Conservation (phyloP, 2,329 filamentous ascomycete genomes). For the Aspergillus tanneri region DNA sequence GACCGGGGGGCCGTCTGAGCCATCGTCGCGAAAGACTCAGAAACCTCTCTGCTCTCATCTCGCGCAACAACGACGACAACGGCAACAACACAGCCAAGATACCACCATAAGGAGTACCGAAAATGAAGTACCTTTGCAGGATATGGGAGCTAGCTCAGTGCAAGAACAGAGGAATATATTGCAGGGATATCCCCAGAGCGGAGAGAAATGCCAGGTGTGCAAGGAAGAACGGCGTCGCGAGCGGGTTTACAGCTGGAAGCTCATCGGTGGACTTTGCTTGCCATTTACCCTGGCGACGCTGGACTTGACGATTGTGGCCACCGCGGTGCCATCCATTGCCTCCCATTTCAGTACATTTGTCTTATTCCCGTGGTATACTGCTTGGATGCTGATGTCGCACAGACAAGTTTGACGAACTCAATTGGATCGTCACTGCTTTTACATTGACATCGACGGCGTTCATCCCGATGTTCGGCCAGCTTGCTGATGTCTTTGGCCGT, state of each 20-base stretch:
- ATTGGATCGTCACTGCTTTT: constrained; percentile 69
- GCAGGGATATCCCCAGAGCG: not conserved
- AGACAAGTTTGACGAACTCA: constrained; percentile 59
- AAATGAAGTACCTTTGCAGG: not conserved
- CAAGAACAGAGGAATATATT: not conserved
- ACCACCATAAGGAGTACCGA: not conserved
- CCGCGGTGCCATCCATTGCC: constrained; percentile 62
- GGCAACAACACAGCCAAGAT: not conserved
- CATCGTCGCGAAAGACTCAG: not conserved
- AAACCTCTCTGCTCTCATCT: not conserved
- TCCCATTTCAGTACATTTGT: constrained; percentile 59
- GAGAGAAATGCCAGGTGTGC: constrained; percentile 20
- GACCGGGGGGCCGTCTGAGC: not conserved
- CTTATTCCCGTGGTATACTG: not conserved
- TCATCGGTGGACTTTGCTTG: constrained; percentile 58
- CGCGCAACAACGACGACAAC: no score
- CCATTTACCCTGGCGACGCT: constrained; percentile 63
- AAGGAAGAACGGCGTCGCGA: constrained; percentile 35
- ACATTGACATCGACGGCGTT: constrained; percentile 67
- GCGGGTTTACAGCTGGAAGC: constrained; percentile 56
- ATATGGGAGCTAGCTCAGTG: not conserved
- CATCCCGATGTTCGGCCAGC: constrained; percentile 64
- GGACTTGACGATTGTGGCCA: constrained; percentile 64
- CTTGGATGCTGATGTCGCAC: not conserved
- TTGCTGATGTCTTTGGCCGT: constrained; percentile 65